phyloP scores from a whole-genome alignment of 345 rosid genomes.

The Schrenkiella parvula region DNA sequence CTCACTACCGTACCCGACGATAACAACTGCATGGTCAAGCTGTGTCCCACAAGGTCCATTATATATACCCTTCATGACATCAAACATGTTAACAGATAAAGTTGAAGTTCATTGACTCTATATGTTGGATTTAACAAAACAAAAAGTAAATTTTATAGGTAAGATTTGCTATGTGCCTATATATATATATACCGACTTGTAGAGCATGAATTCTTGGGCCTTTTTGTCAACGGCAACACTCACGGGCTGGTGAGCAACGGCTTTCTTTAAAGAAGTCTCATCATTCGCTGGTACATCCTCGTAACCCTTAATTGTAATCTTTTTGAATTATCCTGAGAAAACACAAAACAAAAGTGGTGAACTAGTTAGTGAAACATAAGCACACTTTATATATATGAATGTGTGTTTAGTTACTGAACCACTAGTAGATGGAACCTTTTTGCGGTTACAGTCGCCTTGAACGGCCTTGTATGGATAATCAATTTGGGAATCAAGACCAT shows the following conservation, averaged over 20 bases:
- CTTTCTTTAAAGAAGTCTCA: conserved; percentile 5
- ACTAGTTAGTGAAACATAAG: not conserved
- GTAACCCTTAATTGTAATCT: conserved; percentile 4
- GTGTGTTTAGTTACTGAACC: not conserved
- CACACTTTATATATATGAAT: not conserved
- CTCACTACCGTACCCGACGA: conserved; percentile 81
- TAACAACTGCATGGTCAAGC: conserved; percentile 76
- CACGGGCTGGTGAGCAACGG: conserved; percentile 31
- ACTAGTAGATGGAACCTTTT: conserved; percentile 36
- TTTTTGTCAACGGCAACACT: conserved; percentile 22
- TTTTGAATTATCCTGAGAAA: not conserved
- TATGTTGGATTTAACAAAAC: not conserved
- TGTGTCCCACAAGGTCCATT: conserved; percentile 61
- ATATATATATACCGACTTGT: conserved; percentile 23
- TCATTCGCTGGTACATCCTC: conserved; percentile 15
- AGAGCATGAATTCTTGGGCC: conserved; percentile 20
- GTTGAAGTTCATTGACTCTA: not conserved
- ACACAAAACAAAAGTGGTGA: not conserved
- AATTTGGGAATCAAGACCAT: conserved; percentile 15
- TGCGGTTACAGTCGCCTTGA: conserved; percentile 29
- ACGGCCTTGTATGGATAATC: conserved; percentile 20
- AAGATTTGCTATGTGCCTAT: not conserved
- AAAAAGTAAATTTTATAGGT: not conserved
- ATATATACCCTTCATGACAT: conserved; percentile 51
- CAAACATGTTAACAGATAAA: conserved; percentile 3